These are phyloP conservation scores for Globisporangium recalcitrans DNA, from an alignment of 352 stramenopile species.

Conservation along the genomic window DNA sequence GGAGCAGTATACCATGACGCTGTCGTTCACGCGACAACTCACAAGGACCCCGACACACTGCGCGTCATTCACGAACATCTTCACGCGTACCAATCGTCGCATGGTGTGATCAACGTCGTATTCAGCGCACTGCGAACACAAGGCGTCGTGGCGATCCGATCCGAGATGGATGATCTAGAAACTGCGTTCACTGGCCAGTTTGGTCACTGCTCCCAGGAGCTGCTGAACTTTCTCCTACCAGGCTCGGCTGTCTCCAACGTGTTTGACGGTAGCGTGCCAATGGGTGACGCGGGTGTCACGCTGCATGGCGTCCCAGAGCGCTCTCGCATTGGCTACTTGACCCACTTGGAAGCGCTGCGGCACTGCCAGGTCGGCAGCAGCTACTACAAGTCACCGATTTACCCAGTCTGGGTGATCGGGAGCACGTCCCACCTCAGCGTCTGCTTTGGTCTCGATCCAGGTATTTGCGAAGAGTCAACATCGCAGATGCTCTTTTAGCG, in stretches of 20 bases:
- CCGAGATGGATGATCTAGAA: constrained; percentile 73
- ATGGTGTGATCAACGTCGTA: constrained; percentile 69
- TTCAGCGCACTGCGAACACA: constrained; percentile 70
- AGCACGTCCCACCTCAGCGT: constrained; percentile 90
- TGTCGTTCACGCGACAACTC: constrained; percentile 9
- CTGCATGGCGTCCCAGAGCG: constrained; percentile 54
- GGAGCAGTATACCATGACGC: constrained; percentile 12
- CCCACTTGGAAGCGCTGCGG: constrained; percentile 84
- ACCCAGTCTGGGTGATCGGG: constrained; percentile 89
- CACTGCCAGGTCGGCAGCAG: constrained; percentile 89
- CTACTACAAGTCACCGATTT: constrained; percentile 87
- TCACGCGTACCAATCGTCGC: constrained; percentile 22
- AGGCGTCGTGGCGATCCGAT: constrained; percentile 29
- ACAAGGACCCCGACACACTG: constrained; percentile 11
- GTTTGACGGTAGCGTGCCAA: constrained; percentile 72
- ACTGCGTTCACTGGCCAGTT: constrained; percentile 60
- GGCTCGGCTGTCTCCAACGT: constrained; percentile 77
- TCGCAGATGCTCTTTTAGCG: constrained; percentile 79
- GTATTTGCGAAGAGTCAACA: constrained; percentile 54
- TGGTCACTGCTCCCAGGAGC: constrained; percentile 81
- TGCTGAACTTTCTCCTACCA: constrained; percentile 82
- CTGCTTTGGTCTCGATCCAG: constrained; percentile 63
- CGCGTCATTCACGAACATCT: constrained; percentile 17
- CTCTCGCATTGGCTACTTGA: constrained; percentile 80
- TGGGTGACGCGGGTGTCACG: constrained; percentile 71